These are phyloP conservation scores for Debaryomyces singareniensis DNA, from an alignment of 1,139 yeast species.

Conservation along the genomic window DNA sequence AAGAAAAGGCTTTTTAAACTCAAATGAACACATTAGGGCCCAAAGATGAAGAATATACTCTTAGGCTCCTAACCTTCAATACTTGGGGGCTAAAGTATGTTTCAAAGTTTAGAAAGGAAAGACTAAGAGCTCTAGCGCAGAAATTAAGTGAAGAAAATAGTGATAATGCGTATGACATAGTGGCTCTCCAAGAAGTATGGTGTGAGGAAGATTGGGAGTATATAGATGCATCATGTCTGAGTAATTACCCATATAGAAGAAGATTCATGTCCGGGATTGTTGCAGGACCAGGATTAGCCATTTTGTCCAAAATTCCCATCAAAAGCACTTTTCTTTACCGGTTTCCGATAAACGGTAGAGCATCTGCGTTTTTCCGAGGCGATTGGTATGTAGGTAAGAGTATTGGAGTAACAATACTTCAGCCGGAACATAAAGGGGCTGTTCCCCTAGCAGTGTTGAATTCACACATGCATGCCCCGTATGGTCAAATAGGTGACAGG, in stretches of 20 bases:
- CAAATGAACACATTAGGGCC: too few species aligned
- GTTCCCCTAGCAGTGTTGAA: conserved; percentile 73
- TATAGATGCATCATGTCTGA: conserved; percentile 40
- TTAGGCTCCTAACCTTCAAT: conserved; percentile 60
- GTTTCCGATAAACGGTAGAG: conserved; percentile 90
- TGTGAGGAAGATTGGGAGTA: conserved; percentile 75
- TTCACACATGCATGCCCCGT: conserved; percentile 98
- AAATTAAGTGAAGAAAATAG: conserved; percentile 40
- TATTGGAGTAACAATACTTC: conserved; percentile 67
- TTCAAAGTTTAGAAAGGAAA: conserved; percentile 56
- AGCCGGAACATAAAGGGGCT: conserved; percentile 39
- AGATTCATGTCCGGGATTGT: conserved; percentile 77
- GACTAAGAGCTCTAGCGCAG: conserved; percentile 72
- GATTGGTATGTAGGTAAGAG: conserved; percentile 98
- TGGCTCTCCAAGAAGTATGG: conserved; percentile 95
- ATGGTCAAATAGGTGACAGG: conserved; percentile 75
- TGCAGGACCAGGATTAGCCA: conserved; percentile 89
- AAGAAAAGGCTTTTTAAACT: too few species aligned
- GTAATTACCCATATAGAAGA: conserved; percentile 57
- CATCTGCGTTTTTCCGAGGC: conserved; percentile 89
- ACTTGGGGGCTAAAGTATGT: conserved; percentile 90
- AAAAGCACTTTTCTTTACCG: conserved; percentile 70
- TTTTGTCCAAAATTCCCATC: conserved; percentile 80
- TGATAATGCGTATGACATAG: conserved; percentile 61
- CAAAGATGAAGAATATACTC: background rate